These are phyloP conservation scores for Botryococcus braunii DNA, from an alignment of 163 green algal genomes.

Conservation along the genomic window DNA sequence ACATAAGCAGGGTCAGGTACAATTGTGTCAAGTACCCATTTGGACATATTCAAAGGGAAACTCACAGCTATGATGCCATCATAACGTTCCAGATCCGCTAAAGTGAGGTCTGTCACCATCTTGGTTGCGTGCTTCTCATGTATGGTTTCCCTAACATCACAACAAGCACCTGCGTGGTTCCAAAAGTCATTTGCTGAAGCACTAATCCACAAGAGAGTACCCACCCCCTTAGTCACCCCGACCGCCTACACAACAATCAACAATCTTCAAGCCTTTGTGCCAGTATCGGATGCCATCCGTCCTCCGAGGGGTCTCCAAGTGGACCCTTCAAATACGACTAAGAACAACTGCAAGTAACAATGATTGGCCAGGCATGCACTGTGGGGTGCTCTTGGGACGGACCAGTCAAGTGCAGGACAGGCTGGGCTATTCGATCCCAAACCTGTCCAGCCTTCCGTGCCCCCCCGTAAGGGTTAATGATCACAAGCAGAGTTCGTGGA, in stretches of 20 bases:
- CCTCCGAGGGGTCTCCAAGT: too few species aligned
- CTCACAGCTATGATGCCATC: slow-evolving; percentile 64
- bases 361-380: too few species aligned
- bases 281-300: too few species aligned
- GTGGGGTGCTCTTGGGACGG: too few species aligned
- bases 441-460: slow-evolving; percentile 18
- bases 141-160: slow-evolving; percentile 43
- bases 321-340: too few species aligned
- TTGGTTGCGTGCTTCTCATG: slow-evolving; percentile 37
- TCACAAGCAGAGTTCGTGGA: slow-evolving; percentile 52
- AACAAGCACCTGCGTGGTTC: slow-evolving; percentile 32
- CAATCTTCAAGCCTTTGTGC: too few species aligned
- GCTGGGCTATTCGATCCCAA: slow-evolving; percentile 21
- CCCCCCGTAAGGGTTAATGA: slow-evolving; percentile 66
- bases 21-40: neutral
- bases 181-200: slow-evolving; percentile 34
- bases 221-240: neutral
- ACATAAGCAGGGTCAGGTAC: too few species aligned
- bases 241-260: neutral
- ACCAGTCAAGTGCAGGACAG: neutral
- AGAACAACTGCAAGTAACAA: too few species aligned
- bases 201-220: neutral
- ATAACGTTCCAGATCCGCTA: slow-evolving; percentile 34
- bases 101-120: slow-evolving; percentile 31
- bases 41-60: neutral